Evolutionary conservation across 768 basidiomycete species (phyloP), one percentile per base, ranked within the genome.

Genomic region (Pleurotus ostreatus): DNA sequence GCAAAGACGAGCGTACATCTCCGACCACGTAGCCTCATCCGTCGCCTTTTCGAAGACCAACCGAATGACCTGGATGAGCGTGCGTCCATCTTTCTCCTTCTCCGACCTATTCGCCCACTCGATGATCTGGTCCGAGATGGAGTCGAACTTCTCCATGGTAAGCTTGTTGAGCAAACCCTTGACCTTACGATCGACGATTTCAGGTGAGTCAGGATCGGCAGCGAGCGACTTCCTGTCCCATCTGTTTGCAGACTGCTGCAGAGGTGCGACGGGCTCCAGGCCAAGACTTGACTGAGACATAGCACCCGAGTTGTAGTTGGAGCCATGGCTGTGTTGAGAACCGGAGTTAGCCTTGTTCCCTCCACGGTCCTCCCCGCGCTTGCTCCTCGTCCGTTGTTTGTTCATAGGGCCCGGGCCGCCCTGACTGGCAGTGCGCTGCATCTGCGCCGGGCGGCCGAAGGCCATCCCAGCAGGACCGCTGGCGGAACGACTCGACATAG

Each of bases 31-130:
- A 43, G 92, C 92, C 70, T 97, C 95, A 69, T 97, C 94, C 5
- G 92, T 97, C 8, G 94, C 95, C 78, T 95, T 97, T 71, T 97
- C 96, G 70, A 97, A 98, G 30, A 98, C 91, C 52, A 97, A 86
- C 57, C 88, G 85, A 71, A 97, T 98, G 68, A 98, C 96, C 64
- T 94, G 92, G 63, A 96, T 96, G 59, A 98, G 84, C 3, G 94
- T 96, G 61, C 89, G 84, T 2, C 94, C 94, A 66, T 98, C 93
- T 68, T 85, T 90, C 79, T 98, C 94, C 65, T 88, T 82, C 76
- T 88, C 86, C 3, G 89, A 92, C 74, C 84, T 92, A 81, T 98
- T 96, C 26, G 94, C 95, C 92, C 94, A 98, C 7, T 80, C 71
- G 60, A 98, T 89, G 68, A 98, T 96, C 70, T 98, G 94, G 66